Evolutionary conservation across 805 yeast genomes (phyloP).

Genomic region (Saccharomycopsis fodiens): DNA sequence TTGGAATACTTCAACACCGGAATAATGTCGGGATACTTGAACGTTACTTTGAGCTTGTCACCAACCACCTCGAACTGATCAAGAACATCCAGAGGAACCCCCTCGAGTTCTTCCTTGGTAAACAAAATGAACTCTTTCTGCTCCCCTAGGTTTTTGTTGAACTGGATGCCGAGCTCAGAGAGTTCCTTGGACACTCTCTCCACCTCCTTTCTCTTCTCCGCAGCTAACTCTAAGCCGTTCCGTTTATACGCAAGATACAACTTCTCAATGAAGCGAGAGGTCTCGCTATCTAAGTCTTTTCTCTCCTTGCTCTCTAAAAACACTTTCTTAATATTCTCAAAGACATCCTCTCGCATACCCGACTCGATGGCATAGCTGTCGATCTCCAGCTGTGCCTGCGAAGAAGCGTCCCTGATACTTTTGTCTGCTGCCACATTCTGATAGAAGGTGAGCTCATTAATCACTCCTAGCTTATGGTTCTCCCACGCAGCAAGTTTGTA

Average conservation of each 20-base stretch:
- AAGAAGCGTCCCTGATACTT: conserved; percentile 65
- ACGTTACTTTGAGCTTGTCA: conserved; percentile 54
- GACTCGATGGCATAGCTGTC: conserved; percentile 56
- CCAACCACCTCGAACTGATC: conserved; percentile 46
- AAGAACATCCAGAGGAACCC: conserved; percentile 62
- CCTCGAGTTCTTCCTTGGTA: conserved; percentile 58
- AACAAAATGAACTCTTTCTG: conserved; percentile 56
- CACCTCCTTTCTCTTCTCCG: conserved; percentile 46
- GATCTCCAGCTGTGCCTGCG: conserved; percentile 50
- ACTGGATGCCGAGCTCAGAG: conserved; percentile 48
- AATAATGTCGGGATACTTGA: conserved; percentile 71
- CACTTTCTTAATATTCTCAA: conserved; percentile 47
- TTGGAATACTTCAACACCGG: conserved; percentile 74
- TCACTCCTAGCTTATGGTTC: conserved; percentile 38
- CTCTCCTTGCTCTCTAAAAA: conserved; percentile 32
- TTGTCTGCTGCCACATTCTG: conserved; percentile 64
- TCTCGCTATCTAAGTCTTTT: conserved; percentile 40
- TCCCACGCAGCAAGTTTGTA: conserved; percentile 44
- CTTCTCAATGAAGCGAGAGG: conserved; percentile 50
- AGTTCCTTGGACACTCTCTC: conserved; percentile 52
- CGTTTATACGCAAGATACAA: conserved; percentile 49
- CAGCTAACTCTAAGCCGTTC: conserved; percentile 59
- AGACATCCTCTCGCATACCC: conserved; percentile 60
- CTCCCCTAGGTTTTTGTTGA: conserved; percentile 61
- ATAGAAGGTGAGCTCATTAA: conserved; percentile 54